These are phyloP conservation scores for Bondarzewia mesenterica DNA, from an alignment of 1,284 basidiomycete genomes.

Conservation along the genomic window DNA sequence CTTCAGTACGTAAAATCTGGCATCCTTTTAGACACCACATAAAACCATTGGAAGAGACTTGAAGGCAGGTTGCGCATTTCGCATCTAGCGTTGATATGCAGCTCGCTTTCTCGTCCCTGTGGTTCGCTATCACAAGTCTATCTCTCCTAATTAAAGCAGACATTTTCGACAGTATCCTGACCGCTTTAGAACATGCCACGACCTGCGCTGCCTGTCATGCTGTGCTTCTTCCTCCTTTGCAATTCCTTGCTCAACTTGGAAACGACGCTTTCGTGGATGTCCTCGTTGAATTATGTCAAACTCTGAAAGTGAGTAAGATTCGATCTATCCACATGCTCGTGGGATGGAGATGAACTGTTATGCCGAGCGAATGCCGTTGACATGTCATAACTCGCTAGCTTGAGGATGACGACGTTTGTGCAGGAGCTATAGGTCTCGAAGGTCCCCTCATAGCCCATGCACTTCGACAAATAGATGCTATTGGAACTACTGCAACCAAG, in stretches of 20 bases:
- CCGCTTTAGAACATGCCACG: slow-evolving; percentile 31
- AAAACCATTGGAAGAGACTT: too few relatives aligned
- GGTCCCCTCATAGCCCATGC: slow-evolving; percentile 52
- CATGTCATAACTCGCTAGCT: slow-evolving; percentile 14
- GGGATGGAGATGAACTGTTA: too few relatives aligned
- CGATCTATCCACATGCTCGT: background rate
- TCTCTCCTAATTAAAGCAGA: slow-evolving; percentile 2
- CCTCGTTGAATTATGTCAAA: slow-evolving; percentile 33
- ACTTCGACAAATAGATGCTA: slow-evolving; percentile 38
- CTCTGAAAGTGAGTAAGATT: slow-evolving; percentile 22
- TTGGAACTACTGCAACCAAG: slow-evolving; percentile 41
- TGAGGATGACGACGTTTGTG: slow-evolving; percentile 43
- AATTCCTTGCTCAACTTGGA: slow-evolving; percentile 33
- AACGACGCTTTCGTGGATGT: slow-evolving; percentile 32
- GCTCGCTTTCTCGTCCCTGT: too few relatives aligned
- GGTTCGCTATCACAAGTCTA: too few relatives aligned
- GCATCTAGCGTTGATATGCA: too few relatives aligned
- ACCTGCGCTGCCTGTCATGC: slow-evolving; percentile 41
- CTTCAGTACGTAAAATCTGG: too few relatives aligned
- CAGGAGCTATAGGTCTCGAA: slow-evolving; percentile 38
- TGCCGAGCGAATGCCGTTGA: too few relatives aligned
- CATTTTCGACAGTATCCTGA: slow-evolving; percentile 31
- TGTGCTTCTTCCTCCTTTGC: slow-evolving; percentile 30
- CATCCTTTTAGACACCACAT: too few relatives aligned
- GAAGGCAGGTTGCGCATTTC: too few relatives aligned